Evolutionary conservation across 495 filamentous ascomycete genomes (phyloP), one percentile per base, ranked within the genome.

Genomic region (Annulohypoxylon moriforme): DNA sequence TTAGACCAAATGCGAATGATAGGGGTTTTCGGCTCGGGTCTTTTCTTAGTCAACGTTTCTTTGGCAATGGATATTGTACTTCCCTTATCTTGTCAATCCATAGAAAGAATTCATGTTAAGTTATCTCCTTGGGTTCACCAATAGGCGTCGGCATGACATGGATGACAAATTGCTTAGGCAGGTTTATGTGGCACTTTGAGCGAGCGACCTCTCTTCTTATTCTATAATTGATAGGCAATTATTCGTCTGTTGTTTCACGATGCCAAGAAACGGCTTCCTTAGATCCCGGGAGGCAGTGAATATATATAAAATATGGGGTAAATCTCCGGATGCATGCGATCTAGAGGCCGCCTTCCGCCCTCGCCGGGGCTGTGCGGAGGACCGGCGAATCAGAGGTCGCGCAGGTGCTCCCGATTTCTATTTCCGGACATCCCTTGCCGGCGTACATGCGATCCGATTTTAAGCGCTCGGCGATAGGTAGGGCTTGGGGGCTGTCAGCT

Each of bases 311-410:
- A 20, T 24, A 18, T 50, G 42, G 33, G 5, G 33, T 24, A 64
- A 27, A 29, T 40, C 29, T 44, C 34, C 27, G 47, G 56, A 24
- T 44, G 46, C 34, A 33, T 34, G 33, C 46, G 6, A 10, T 47
- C 16, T 38, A 20, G 42, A 46, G 42, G 11, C 16, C 56, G 44
- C 40, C 40, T 13, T 44, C 40, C 38, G 38, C 38, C 3, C 16
- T 18, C n/a, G 40, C 33, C 46, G 56, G 34, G 70, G 70, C 70
- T 60, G 56, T 73, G 60, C 47, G 60, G 60, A 55, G 47, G 29
- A 36, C 65, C 25, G 56, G 49, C 70, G 70, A 73, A 73, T 73
- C 65, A 73, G 18, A 13, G 13, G 20, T 13, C 47, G 22, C 49
- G 36, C 18, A 5, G 24, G 3, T n/a, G 20, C 55, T 56, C 55